These are phyloP conservation scores for Ustilago loliicola DNA, from an alignment of 1,284 basidiomycete species.

Conservation along the genomic window DNA sequence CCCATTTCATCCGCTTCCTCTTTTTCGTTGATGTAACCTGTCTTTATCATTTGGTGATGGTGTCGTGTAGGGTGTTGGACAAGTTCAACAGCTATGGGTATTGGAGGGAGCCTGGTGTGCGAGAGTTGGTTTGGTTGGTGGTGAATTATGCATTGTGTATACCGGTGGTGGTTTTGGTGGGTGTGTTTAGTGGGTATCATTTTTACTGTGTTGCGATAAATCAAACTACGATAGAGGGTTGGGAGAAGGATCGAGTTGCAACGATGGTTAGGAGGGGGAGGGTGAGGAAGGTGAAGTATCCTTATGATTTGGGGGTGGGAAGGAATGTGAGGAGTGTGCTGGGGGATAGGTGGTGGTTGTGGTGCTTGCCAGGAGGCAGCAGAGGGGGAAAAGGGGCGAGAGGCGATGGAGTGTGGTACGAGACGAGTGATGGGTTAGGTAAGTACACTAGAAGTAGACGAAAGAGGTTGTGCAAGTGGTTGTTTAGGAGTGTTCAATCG, in stretches of 20 bases:
- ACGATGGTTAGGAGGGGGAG: constrained; percentile 86
- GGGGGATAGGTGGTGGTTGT: constrained; percentile 80
- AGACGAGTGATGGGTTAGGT: constrained; percentile 22
- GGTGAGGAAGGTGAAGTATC: constrained; percentile 86
- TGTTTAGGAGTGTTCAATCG: not conserved
- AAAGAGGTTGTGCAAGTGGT: constrained; percentile 11
- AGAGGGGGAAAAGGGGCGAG: constrained; percentile 62
- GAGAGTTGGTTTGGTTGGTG: constrained; percentile 85
- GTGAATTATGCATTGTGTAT: constrained; percentile 87
- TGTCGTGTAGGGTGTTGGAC: constrained; percentile 56
- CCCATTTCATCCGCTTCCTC: constrained; percentile 70
- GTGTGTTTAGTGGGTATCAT: constrained; percentile 83
- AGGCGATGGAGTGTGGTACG: constrained; percentile 82
- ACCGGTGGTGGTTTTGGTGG: constrained; percentile 87
- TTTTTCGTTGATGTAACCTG: constrained; percentile 88
- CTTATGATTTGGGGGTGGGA: constrained; percentile 83
- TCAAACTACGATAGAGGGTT: constrained; percentile 94
- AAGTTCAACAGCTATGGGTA: constrained; percentile 48
- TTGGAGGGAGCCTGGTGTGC: constrained; percentile 79
- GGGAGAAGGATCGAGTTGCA: constrained; percentile 95
- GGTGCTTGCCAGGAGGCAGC: constrained; percentile 80
- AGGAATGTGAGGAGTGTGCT: constrained; percentile 83
- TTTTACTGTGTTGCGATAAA: constrained; percentile 84
- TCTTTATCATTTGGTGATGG: constrained; percentile 62
- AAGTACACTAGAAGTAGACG: constrained; percentile 17